phyloP scores from a whole-genome alignment of 352 stramenopile species.

The Phytophthora litchii region DNA sequence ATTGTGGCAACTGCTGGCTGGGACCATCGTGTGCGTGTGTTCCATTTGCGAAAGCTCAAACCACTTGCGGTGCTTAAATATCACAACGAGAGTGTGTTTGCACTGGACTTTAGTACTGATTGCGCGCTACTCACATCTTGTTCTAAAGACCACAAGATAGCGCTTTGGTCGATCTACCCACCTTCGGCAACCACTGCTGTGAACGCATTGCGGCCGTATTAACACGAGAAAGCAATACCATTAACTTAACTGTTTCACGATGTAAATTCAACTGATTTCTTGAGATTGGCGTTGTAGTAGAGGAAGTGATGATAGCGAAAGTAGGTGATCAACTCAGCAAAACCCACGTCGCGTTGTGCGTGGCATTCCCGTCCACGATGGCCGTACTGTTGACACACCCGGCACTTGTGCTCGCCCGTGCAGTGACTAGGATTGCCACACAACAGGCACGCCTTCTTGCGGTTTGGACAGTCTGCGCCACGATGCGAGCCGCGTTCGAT shows the following conservation, averaged over 20 bases:
- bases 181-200: conserved; percentile 33
- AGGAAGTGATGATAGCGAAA: conserved; percentile 89
- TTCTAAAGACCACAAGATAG: conserved; percentile 83
- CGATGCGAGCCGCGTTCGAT: conserved; percentile 81
- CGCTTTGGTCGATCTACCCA: conserved; percentile 80
- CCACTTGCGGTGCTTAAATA: conserved; percentile 82
- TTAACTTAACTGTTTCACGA: conserved; percentile 41
- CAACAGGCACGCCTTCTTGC: conserved; percentile 66
- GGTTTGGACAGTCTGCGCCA: conserved; percentile 72
- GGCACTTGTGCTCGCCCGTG: conserved; percentile 83
- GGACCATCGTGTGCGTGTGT: conserved; percentile 78
- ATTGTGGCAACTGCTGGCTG: conserved; percentile 83
- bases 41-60: conserved; percentile 77
- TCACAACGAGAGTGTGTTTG: conserved; percentile 79
- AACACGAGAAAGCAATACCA: conserved; percentile 8
- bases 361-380: conserved; percentile 87
- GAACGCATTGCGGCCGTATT: conserved; percentile 43
- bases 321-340: conserved; percentile 83
- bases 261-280: conserved; percentile 87
- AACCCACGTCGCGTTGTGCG: conserved; percentile 77
- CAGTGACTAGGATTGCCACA: conserved; percentile 79
- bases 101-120: conserved; percentile 71
- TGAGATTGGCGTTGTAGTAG: conserved; percentile 90
- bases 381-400: conserved; percentile 83
- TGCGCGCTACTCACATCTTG: conserved; percentile 62